Percentiles rank a stretch among this genome's conserved stretches.
Evolutionary conservation across 2,329 filamentous ascomycete genomes (phyloP).

Genomic region (Metarhizium robertsii): DNA sequence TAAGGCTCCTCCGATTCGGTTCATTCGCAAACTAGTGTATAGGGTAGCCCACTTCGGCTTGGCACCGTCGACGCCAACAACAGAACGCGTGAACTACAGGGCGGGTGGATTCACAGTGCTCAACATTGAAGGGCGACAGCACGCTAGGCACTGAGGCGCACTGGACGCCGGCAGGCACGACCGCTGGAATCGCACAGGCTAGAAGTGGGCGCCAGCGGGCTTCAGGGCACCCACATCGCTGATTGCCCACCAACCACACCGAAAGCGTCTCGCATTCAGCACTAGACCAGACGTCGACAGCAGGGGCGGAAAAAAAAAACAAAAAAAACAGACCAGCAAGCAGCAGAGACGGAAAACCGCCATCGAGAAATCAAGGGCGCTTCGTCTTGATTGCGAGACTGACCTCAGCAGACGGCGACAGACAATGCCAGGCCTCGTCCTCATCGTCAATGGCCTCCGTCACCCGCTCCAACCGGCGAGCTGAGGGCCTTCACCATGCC

Average conservation of each 20-base stretch:
- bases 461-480: constrained; percentile 41
- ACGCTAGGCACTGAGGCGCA: not conserved
- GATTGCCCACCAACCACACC: not conserved
- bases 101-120: no score
- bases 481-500: constrained; percentile 32
- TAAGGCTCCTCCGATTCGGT: no score
- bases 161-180: not conserved
- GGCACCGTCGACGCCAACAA: no score
- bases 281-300: not conserved
- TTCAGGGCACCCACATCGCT: not conserved
- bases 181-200: not conserved
- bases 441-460: constrained; percentile 39
- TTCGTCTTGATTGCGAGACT: constrained; percentile 4
- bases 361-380: constrained; percentile 1
- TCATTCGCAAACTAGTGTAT: no score
- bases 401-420: constrained; percentile 12
- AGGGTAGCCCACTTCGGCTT: no score
- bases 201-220: not conserved
- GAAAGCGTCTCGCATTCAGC: not conserved
- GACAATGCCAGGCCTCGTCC: constrained; percentile 28
- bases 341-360: not conserved
- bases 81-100: no score
- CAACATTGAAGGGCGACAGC: no score
- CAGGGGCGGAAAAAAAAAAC: not conserved
- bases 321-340: constrained; percentile 2